Conservation (phyloP, 208 protist species). For the Angomonas deanei region DNA sequence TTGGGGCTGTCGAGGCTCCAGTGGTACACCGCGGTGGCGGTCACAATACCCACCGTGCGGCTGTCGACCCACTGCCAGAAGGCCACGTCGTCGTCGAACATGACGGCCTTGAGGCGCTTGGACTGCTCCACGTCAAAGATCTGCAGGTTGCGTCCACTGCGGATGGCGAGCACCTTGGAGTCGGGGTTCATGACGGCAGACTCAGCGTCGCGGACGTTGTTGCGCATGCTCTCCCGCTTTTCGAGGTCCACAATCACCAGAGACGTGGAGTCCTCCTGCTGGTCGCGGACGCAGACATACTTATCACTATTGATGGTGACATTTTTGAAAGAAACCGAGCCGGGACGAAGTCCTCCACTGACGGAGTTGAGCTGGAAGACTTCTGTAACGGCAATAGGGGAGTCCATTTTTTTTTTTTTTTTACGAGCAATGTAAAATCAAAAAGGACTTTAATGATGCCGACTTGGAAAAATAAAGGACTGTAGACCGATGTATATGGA, state of each 20-base stretch:
- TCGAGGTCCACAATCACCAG: conserved; percentile 95
- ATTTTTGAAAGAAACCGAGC: conserved; percentile 93
- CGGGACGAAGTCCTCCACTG: conserved; percentile 87
- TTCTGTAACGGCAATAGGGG: conserved; percentile 39
- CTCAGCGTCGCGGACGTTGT: conserved; percentile 97
- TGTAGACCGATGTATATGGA: too few species aligned
- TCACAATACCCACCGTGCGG: conserved; percentile 95
- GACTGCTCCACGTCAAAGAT: conserved; percentile 98
- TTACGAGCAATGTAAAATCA: conserved; percentile 3
- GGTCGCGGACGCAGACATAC: conserved; percentile 97
- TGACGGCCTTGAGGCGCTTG: conserved; percentile 92
- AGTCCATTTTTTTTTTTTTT: conserved; percentile 16
- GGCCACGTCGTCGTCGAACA: conserved; percentile 93
- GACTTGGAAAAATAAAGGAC: background rate
- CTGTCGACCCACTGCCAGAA: conserved; percentile 97
- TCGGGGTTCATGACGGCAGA: conserved; percentile 98
- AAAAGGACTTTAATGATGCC: background rate
- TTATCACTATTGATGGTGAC: conserved; percentile 98
- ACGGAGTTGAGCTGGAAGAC: conserved; percentile 88
- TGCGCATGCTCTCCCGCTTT: conserved; percentile 92
- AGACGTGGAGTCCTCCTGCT: conserved; percentile 70
- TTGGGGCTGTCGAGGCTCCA: conserved; percentile 92
- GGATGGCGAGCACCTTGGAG: conserved; percentile 95
- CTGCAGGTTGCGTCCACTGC: conserved; percentile 95
- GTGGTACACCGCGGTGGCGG: conserved; percentile 95